Percentiles rank a stretch among this genome's conserved stretches.
phyloP scores from a whole-genome alignment of 2,329 filamentous ascomycete genomes.

The Hypoxylon sp. region DNA sequence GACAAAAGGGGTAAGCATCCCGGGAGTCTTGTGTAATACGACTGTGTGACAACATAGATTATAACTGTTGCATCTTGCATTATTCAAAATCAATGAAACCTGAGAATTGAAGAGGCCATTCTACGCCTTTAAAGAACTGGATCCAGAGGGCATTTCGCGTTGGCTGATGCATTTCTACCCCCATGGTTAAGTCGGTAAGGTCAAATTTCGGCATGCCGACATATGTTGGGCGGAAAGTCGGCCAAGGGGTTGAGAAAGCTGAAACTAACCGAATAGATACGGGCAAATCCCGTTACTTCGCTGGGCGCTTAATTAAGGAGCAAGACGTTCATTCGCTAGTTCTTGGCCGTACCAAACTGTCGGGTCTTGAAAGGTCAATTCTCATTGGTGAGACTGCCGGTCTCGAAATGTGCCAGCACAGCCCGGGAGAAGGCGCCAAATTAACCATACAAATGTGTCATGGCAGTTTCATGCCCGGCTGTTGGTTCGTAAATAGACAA shows the following conservation, averaged over 20 bases:
- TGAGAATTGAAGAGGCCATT: too few species aligned
- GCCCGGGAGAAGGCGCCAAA: too few species aligned
- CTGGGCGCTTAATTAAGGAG: not conserved
- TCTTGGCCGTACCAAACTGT: not conserved
- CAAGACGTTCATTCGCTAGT: not conserved
- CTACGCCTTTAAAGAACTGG: too few species aligned
- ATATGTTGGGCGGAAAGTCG: not conserved
- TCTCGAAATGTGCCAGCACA: too few species aligned
- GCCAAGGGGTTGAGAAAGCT: not conserved
- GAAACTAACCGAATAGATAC: not conserved
- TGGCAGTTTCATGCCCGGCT: too few species aligned
- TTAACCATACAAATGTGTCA: too few species aligned
- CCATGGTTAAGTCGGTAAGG: not conserved
- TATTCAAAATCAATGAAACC: too few species aligned
- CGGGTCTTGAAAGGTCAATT: not conserved
- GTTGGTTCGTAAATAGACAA: too few species aligned
- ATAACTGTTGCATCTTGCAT: not conserved
- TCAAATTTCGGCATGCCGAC: not conserved
- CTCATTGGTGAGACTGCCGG: not conserved
- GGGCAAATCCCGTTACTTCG: not conserved
- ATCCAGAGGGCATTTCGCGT: not conserved
- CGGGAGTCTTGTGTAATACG: not conserved
- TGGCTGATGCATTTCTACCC: not conserved
- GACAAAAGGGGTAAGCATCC: not conserved
- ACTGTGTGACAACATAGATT: not conserved